These are phyloP conservation scores for Ganoderma sinense DNA, from an alignment of 1,284 basidiomycete species.

Conservation along the genomic window DNA sequence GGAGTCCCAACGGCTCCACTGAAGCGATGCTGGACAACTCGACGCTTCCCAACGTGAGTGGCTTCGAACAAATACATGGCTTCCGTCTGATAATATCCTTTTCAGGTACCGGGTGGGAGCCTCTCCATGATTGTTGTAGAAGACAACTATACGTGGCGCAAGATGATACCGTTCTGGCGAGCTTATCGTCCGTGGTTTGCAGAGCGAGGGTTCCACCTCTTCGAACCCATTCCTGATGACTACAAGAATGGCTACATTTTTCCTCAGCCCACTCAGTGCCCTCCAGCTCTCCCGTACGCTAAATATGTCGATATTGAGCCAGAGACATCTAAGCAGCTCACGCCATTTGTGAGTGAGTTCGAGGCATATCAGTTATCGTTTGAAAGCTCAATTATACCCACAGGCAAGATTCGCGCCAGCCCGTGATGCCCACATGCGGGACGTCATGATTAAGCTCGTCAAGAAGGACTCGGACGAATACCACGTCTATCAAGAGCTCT, in stretches of 20 bases:
- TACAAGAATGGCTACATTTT: neutral
- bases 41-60: neutral
- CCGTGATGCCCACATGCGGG: neutral
- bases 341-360: neutral
- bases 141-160: neutral
- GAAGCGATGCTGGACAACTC: neutral
- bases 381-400: neutral
- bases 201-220: neutral
- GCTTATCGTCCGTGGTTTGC: neutral
- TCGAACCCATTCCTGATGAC: neutral
- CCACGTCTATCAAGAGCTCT: slow-evolving; percentile 1
- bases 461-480: neutral
- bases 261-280: neutral
- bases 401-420: neutral
- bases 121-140: neutral
- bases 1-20: too few species aligned
- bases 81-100: neutral
- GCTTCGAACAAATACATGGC: neutral
- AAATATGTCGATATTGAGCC: neutral
- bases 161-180: neutral
- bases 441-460: slow-evolving; percentile 12
- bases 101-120: neutral
- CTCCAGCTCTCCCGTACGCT: neutral
- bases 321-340: neutral
- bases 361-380: neutral